Evolutionary conservation across 768 basidiomycete genomes (phyloP).

Genomic region (Mrakia gelida): DNA sequence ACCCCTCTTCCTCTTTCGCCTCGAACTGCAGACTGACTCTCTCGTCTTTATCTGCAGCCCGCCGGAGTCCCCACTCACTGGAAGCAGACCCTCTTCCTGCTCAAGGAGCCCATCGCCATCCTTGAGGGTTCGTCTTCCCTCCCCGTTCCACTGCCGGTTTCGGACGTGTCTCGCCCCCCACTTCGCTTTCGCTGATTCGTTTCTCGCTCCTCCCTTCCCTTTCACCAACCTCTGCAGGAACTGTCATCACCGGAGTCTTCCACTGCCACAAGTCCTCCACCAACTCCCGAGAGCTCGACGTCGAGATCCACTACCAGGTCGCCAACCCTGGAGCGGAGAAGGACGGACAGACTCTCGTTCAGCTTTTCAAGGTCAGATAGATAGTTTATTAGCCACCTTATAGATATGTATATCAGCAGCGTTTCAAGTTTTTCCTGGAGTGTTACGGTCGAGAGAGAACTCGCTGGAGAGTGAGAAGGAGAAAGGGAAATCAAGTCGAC

Average conservation of each 20-base stretch:
- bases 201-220: slow-evolving; percentile 16
- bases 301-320: slow-evolving; percentile 76
- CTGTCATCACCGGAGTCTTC: slow-evolving; percentile 72
- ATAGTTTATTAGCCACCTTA: too few species aligned
- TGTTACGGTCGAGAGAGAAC: too few species aligned
- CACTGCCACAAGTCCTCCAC: slow-evolving; percentile 68
- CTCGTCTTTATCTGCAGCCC: slow-evolving; percentile 46
- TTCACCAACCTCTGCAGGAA: slow-evolving; percentile 52
- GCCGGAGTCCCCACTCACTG: slow-evolving; percentile 84
- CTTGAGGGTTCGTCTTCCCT: slow-evolving; percentile 60
- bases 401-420: too few species aligned
- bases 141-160: too few species aligned
- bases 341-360: slow-evolving; percentile 56
- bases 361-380: slow-evolving; percentile 73
- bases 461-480: too few species aligned
- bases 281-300: slow-evolving; percentile 82
- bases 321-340: slow-evolving; percentile 34
- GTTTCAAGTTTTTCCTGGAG: too few species aligned
- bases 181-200: not conserved
- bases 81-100: slow-evolving; percentile 89
- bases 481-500: too few species aligned
- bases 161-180: too few species aligned
- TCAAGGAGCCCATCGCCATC: slow-evolving; percentile 71
- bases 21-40: not conserved
- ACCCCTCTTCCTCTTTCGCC: not conserved